These are phyloP conservation scores for Talaromyces trachyspermus DNA, from an alignment of 495 filamentous ascomycete species.

Conservation along the genomic window DNA sequence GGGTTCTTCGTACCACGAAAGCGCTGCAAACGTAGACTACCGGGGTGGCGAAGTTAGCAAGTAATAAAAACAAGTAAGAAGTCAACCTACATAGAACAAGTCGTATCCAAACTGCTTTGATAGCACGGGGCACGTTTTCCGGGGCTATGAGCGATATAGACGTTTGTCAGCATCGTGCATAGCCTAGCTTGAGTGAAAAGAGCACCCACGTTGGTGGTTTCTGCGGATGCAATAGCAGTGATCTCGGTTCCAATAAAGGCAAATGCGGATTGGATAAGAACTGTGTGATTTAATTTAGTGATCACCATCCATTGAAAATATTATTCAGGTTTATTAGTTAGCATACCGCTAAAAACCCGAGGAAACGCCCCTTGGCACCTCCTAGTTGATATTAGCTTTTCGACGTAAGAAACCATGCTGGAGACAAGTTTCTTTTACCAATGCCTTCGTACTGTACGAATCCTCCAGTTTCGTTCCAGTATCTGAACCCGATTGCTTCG, in stretches of 20 bases:
- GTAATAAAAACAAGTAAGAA: not conserved
- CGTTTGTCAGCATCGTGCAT: not conserved
- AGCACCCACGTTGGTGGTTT: constrained; percentile 51
- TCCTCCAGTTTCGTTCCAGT: constrained; percentile 61
- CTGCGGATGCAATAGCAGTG: constrained; percentile 68
- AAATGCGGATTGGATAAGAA: constrained; percentile 34
- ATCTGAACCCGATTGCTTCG: constrained; percentile 59
- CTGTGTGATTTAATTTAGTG: constrained; percentile 6
- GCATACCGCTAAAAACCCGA: constrained; percentile 27
- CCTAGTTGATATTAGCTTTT: constrained; percentile 35
- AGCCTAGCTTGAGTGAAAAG: not conserved
- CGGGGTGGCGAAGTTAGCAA: constrained; percentile 1
- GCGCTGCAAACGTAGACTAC: constrained; percentile 51
- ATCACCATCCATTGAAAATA: not conserved
- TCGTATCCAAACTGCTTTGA: constrained; percentile 17
- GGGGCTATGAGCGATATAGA: constrained; percentile 9
- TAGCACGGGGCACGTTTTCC: constrained; percentile 17
- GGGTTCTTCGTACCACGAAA: constrained; percentile 40
- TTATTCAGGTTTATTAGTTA: not conserved
- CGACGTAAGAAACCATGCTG: not conserved
- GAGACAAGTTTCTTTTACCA: too few relatives aligned
- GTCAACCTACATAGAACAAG: constrained; percentile 14
- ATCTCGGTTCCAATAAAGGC: constrained; percentile 59
- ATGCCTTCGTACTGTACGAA: constrained; percentile 17
- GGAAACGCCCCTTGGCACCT: constrained; percentile 29